These are phyloP conservation scores for Chlamydomonas sphaeroides DNA, from an alignment of 139 green algal genomes.

Conservation along the genomic window DNA sequence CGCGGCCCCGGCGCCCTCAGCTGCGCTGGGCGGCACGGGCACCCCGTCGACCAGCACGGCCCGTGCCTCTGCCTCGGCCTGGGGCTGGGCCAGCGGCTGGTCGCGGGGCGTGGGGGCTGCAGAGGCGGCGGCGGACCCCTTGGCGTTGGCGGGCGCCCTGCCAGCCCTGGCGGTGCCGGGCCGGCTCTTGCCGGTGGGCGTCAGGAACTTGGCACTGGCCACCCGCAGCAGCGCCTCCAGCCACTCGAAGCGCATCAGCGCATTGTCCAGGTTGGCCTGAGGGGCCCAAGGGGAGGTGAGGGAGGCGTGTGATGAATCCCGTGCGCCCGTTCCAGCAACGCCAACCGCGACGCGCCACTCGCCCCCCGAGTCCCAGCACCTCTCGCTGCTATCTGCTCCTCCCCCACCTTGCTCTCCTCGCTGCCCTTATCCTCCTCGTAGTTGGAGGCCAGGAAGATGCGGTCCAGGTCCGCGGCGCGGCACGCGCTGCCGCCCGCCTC, in stretches of 20 bases:
- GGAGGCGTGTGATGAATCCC: no score
- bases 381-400: not conserved
- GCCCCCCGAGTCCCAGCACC: no score
- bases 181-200: not conserved
- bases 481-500: slow-evolving; percentile 49
- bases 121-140: no score
- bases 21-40: not conserved
- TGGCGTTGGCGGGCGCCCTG: not conserved
- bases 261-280: slow-evolving; percentile 57
- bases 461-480: slow-evolving; percentile 62
- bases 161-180: not conserved
- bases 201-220: slow-evolving; percentile 54
- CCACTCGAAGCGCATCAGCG: slow-evolving; percentile 69
- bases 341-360: no score
- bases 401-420: slow-evolving; percentile 28
- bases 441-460: slow-evolving; percentile 69
- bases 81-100: no score
- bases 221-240: slow-evolving; percentile 64
- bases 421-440: slow-evolving; percentile 42
- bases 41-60: not conserved
- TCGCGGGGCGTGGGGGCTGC: no score
- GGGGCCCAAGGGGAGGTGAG: no score
- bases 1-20: not conserved
- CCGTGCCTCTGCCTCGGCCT: not conserved
- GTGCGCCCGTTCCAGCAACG: no score